Base-by-base conservation (phyloP, 169 alveolate species). In the Theileria luwenshuni region DNA sequence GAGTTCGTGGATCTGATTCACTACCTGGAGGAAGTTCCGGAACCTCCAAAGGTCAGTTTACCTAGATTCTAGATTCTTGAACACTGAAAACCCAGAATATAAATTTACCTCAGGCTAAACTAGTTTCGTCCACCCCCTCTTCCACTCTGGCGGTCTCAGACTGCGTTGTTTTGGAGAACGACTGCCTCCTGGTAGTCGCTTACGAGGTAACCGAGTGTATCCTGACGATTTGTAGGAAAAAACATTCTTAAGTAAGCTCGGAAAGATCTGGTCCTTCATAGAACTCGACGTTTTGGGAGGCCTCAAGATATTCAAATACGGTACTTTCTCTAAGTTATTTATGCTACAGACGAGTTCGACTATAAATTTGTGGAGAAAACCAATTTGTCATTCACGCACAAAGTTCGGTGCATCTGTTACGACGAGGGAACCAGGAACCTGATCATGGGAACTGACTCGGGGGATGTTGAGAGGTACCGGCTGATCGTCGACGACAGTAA, bases 241-340 rank as follows among this genome's bases (percentile, higher is more conserved):
- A 69, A 89, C 92, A 10, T 79, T 75, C 41, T 45, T 89, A 38
- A 80, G 92, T 74, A 89, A 84, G 51, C 30, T 89, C 38, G 94
- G 94, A 27, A 81, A 86, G 61, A 62, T 89, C 67, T 89, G 94
- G 94, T 85, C 94, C 0, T 62, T 89, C 3, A 84, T 89, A 23
- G 94, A 89, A 51, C 91, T 83, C 51, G 94, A 89, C 23, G 64
- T 67, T n/a, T 51, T 89, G 32, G 94, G 94, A 33, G 83, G 75
- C 17, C 69, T 89, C 8, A 81, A 83, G 27, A 49, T 89, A 12
- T 87, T 74, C 68, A 58, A 79, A 19, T 74, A 76, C 56, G 87
- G 90, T 77, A 84, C 52, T 56, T 15, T 56, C 5, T 56, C n/a
- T 6, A n/a, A 0, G 33, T 42, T 27, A 25, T 5, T 30, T 45